Percentiles rank a stretch among this genome's conserved stretches.
phyloP scores from a whole-genome alignment of 495 filamentous ascomycete genomes.

The Penicillium coffeae region DNA sequence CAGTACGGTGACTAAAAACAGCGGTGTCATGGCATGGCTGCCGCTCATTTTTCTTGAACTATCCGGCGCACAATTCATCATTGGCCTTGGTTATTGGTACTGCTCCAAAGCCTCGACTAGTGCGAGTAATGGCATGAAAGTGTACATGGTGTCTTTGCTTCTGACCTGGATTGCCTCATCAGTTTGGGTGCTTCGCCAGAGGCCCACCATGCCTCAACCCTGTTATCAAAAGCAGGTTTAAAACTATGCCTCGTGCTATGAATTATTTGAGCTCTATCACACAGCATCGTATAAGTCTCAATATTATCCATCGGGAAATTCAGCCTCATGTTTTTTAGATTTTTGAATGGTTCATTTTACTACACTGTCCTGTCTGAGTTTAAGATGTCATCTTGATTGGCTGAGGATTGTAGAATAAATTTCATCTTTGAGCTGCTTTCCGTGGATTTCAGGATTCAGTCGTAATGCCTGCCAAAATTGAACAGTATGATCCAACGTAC shows the following conservation, averaged over 20 bases:
- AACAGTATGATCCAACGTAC: no score
- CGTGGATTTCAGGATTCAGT: no score
- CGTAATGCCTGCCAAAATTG: no score
- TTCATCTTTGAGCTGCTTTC: no score
- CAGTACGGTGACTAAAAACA: neutral
- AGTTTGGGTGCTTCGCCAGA: neutral
- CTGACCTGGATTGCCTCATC: neutral
- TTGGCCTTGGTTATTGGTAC: neutral
- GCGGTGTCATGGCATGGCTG: neutral
- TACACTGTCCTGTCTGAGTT: no score
- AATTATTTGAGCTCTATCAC: no score
- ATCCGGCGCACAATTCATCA: neutral
- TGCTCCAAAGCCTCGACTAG: neutral
- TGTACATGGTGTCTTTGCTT: neutral
- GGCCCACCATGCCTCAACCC: neutral
- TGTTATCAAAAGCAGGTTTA: neutral
- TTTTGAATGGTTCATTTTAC: no score
- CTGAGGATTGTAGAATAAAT: no score
- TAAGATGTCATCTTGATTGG: no score
- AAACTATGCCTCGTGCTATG: neutral
- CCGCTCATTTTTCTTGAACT: neutral
- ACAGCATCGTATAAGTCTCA: no score
- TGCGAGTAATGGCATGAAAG: neutral
- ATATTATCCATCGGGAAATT: no score
- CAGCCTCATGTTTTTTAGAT: no score